Evolutionary conservation across 768 basidiomycete genomes (phyloP).

Genomic region (Dacryopinax spathularia): DNA sequence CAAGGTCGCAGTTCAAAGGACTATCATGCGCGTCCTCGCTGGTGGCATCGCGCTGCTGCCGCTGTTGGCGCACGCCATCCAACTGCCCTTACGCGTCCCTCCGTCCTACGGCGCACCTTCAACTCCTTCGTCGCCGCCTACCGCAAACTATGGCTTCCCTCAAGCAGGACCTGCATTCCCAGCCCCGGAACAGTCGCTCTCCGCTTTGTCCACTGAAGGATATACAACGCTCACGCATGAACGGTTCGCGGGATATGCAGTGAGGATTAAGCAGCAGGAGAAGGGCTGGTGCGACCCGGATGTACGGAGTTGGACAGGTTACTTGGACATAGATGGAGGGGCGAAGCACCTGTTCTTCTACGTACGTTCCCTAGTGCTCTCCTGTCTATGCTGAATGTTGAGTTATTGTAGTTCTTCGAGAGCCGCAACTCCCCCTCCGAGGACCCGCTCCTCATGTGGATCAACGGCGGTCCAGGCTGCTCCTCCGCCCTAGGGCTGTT

Average conservation of each 20-base stretch:
- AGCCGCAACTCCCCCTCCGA: constrained; percentile 2
- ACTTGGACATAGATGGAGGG: constrained; percentile 10
- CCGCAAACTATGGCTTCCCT: not conserved
- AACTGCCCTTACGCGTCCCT: not conserved
- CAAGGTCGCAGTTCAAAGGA: too few relatives aligned
- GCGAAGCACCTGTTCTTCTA: constrained; percentile 12
- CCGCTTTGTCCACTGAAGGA: not conserved
- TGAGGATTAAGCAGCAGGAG: constrained; percentile 7
- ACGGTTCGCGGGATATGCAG: constrained; percentile 2
- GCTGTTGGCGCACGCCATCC: not conserved
- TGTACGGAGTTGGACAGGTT: constrained; percentile 8
- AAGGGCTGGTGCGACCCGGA: constrained; percentile 7
- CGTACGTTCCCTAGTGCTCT: not conserved
- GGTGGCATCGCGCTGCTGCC: too few relatives aligned
- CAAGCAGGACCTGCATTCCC: not conserved
- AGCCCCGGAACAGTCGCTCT: not conserved
- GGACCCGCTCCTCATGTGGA: constrained; percentile 12
- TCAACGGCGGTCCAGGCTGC: constrained; percentile 22
- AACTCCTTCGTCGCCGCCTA: not conserved
- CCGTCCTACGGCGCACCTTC: not conserved
- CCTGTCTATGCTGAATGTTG: not conserved
- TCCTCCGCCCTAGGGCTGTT: constrained; percentile 9
- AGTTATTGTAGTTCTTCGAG: constrained; percentile 14
- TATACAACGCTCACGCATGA: constrained; percentile 7
- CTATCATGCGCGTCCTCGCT: too few relatives aligned